These are phyloP conservation scores for Emmonsiellopsis sp. DNA, from an alignment of 2,329 filamentous ascomycete species.

Conservation along the genomic window DNA sequence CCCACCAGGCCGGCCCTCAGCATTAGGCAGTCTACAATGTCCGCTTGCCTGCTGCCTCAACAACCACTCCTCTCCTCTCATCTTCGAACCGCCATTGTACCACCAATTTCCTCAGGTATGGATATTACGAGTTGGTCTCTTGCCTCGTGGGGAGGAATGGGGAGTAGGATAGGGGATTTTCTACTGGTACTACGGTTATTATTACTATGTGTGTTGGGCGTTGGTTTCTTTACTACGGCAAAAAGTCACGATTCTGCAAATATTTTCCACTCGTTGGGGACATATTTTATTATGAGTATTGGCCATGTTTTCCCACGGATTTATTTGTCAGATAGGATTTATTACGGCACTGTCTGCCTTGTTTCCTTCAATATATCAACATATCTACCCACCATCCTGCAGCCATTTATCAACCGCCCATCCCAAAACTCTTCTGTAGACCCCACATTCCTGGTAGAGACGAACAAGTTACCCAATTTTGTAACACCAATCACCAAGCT, in stretches of 20 bases:
- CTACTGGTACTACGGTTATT: not conserved
- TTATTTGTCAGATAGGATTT: not conserved
- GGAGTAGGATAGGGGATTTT: not conserved
- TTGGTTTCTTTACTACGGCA: not conserved
- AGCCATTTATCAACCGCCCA: too few relatives aligned
- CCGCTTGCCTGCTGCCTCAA: not conserved
- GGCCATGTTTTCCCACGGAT: not conserved
- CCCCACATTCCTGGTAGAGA: too few relatives aligned
- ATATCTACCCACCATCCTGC: not conserved
- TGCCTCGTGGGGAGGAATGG: not conserved
- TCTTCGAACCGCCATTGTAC: not conserved
- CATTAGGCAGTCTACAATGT: constrained; percentile 1
- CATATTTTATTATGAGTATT: not conserved
- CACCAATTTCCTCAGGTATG: not conserved
- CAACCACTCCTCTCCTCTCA: not conserved
- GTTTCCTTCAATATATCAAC: not conserved
- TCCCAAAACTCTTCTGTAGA: too few relatives aligned
- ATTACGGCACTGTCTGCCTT: not conserved
- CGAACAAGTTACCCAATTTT: too few relatives aligned
- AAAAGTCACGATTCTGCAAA: not conserved
- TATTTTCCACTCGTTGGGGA: not conserved
- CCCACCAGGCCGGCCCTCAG: constrained; percentile 1
- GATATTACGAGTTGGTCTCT: constrained; percentile 1
- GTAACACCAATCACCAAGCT: not conserved
- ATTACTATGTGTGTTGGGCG: not conserved